Evolutionary conservation across 441 rosid genomes (phyloP).

Genomic region (Lepidium campestre): DNA sequence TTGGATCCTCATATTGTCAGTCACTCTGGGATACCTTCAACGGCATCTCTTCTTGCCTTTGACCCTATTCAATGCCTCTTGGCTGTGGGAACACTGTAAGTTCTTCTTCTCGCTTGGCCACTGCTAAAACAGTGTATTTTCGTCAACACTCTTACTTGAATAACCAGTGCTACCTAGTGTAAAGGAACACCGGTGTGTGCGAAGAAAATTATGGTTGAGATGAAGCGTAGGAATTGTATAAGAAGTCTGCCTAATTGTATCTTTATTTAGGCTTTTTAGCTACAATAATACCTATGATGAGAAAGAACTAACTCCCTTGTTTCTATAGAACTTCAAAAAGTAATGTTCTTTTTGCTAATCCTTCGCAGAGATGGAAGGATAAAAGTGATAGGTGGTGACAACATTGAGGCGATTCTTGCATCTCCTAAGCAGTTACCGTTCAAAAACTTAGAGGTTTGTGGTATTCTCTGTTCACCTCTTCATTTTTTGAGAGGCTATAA

Average conservation of each 20-base stretch:
- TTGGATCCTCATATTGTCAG: slow-evolving; percentile 39
- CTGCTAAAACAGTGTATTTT: background rate
- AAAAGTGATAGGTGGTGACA: slow-evolving; percentile 60
- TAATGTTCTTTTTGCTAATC: slow-evolving; percentile 5
- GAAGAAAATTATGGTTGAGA: background rate
- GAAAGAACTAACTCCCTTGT: background rate
- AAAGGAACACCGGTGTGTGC: background rate
- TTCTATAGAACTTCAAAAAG: background rate
- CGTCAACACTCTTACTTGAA: background rate
- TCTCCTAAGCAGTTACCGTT: slow-evolving; percentile 52
- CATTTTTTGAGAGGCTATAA: slow-evolving; percentile 3
- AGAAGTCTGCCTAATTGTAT: background rate
- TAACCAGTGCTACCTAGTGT: background rate
- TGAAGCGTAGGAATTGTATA: background rate
- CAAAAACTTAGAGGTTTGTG: slow-evolving; percentile 57
- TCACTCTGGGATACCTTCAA: slow-evolving; percentile 64
- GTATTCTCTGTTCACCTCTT: slow-evolving; percentile 12
- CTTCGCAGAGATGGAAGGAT: slow-evolving; percentile 59
- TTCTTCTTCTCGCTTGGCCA: slow-evolving; percentile 5
- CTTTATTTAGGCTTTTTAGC: background rate
- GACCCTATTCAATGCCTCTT: slow-evolving; percentile 57
- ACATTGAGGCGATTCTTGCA: slow-evolving; percentile 57
- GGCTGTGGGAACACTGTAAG: slow-evolving; percentile 70
- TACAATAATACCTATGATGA: background rate
- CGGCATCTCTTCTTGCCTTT: slow-evolving; percentile 58